A percentile compares a stretch with the other conserved stretches of the same genome.
These are phyloP conservation scores for Glutinoglossum americanum DNA, from an alignment of 495 filamentous ascomycete species.

Conservation along the genomic window DNA sequence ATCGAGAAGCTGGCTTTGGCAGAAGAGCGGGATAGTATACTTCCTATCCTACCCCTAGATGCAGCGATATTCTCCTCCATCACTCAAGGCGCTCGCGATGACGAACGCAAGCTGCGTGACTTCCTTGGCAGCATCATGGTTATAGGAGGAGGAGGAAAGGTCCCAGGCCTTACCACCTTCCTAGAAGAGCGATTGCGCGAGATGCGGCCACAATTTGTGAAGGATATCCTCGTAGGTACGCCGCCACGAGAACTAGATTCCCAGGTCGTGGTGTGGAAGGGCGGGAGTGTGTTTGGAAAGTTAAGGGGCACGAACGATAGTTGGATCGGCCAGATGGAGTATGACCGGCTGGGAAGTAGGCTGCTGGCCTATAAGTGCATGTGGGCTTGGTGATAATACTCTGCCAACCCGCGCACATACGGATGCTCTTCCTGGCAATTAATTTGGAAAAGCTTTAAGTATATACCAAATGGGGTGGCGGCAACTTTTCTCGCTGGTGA, in stretches of 20 bases:
- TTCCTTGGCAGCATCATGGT: slow-evolving; percentile 91
- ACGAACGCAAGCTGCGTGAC: slow-evolving; percentile 83
- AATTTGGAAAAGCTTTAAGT: neutral
- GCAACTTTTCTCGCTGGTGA: neutral
- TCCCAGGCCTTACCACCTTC: slow-evolving; percentile 47
- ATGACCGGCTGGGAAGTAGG: slow-evolving; percentile 64
- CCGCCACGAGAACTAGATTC: slow-evolving; percentile 85
- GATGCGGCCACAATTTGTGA: slow-evolving; percentile 44
- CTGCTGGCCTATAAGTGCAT: slow-evolving; percentile 61
- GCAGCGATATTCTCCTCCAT: slow-evolving; percentile 74
- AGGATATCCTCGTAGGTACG: slow-evolving; percentile 70
- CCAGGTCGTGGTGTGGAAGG: slow-evolving; percentile 93
- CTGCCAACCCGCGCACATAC: neutral
- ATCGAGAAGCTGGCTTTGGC: slow-evolving; percentile 20
- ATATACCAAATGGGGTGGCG: neutral
- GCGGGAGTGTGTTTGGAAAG: slow-evolving; percentile 92
- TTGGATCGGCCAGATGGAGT: slow-evolving; percentile 78
- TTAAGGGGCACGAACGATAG: slow-evolving; percentile 68
- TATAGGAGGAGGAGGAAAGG: slow-evolving; percentile 72
- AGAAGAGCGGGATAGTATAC: slow-evolving; percentile 55
- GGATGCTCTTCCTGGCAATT: neutral
- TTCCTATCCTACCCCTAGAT: slow-evolving; percentile 69
- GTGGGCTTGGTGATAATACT: slow-evolving; percentile 3
- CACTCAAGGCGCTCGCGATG: slow-evolving; percentile 61
- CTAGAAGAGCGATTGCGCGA: slow-evolving; percentile 61